A percentile compares a stretch with the other conserved stretches of the same genome.
phyloP scores from a whole-genome alignment of 1,284 basidiomycete species.

The Cutaneotrichosporon spelunceum region DNA sequence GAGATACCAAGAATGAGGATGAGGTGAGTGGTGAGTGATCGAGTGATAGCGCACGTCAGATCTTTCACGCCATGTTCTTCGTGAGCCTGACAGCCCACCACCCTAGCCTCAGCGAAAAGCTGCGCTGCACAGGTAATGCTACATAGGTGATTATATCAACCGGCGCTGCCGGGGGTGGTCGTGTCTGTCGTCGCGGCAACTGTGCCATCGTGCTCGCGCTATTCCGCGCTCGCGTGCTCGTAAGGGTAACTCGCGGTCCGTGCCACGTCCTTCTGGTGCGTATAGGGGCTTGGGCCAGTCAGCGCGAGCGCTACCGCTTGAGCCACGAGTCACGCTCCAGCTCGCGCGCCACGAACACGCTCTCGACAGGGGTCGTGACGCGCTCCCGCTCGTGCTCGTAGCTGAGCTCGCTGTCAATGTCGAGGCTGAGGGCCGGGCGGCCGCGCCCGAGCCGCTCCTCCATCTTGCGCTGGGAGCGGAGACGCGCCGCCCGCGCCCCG shows the following conservation, averaged over 20 bases:
- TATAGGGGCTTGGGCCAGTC: not conserved
- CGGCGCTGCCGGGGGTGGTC: not conserved
- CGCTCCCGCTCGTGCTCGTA: conserved; percentile 1
- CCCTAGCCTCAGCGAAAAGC: not conserved
- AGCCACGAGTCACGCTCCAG: not conserved
- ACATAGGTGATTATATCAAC: not conserved
- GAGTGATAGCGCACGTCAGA: not conserved
- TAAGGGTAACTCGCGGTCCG: not conserved
- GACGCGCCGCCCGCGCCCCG: not conserved
- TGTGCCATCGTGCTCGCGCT: too few relatives aligned
- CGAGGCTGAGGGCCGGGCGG: not conserved
- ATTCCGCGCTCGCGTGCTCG: too few relatives aligned
- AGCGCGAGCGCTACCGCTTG: not conserved
- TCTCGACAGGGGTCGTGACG: not conserved
- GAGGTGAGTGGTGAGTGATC: too few relatives aligned
- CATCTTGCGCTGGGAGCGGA: not conserved
- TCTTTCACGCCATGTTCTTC: not conserved
- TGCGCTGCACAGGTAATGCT: not conserved
- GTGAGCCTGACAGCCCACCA: too few relatives aligned
- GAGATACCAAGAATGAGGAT: too few relatives aligned
- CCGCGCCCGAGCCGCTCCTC: not conserved
- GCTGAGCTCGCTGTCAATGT: not conserved
- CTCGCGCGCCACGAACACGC: not conserved
- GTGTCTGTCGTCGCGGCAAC: not conserved
- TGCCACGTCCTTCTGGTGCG: not conserved